Evolutionary conservation across 2,329 filamentous ascomycete species (phyloP).

Genomic region (Pseudogymnoascus destructans): DNA sequence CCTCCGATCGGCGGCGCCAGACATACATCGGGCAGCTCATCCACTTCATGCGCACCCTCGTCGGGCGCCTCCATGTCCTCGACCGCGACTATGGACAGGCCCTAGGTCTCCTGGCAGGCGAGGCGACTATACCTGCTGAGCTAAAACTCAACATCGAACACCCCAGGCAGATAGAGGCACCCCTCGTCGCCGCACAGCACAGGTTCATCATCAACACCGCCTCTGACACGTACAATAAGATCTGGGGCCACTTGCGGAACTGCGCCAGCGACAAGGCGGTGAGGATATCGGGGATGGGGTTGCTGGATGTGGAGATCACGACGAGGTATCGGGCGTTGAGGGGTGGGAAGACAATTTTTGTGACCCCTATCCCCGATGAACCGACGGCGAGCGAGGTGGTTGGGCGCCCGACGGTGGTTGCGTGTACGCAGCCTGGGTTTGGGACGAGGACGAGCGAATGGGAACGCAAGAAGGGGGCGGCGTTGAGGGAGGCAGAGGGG

Average conservation of each 20-base stretch:
- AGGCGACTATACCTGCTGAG: slow-evolving; percentile 38
- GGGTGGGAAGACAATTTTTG: slow-evolving; percentile 36
- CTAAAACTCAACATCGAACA: slow-evolving; percentile 40
- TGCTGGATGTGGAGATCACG: slow-evolving; percentile 36
- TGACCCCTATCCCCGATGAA: slow-evolving; percentile 34
- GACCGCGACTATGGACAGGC: slow-evolving; percentile 40
- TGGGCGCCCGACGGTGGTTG: slow-evolving; percentile 29
- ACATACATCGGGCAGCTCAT: slow-evolving; percentile 46
- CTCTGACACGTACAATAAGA: slow-evolving; percentile 26
- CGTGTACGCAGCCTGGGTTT: slow-evolving; percentile 23
- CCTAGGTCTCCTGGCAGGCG: slow-evolving; percentile 36
- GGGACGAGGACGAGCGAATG: slow-evolving; percentile 19
- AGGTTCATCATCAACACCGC: slow-evolving; percentile 42
- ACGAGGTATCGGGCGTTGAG: slow-evolving; percentile 42
- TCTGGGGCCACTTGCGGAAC: slow-evolving; percentile 31
- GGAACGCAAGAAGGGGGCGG: slow-evolving; percentile 14
- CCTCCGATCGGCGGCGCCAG: slow-evolving; percentile 31
- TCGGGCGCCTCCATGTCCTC: slow-evolving; percentile 42
- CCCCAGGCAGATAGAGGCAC: slow-evolving; percentile 34
- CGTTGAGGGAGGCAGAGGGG: not conserved
- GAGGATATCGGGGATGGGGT: slow-evolving; percentile 25
- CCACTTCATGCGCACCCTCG: slow-evolving; percentile 39
- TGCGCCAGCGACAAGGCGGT: slow-evolving; percentile 20
- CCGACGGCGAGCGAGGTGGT: slow-evolving; percentile 34
- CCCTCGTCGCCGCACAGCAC: slow-evolving; percentile 42